Evolutionary conservation across 1,284 basidiomycete genomes (phyloP), one percentile per base, ranked within the genome.

Genomic region (Cryptococcus floricola): DNA sequence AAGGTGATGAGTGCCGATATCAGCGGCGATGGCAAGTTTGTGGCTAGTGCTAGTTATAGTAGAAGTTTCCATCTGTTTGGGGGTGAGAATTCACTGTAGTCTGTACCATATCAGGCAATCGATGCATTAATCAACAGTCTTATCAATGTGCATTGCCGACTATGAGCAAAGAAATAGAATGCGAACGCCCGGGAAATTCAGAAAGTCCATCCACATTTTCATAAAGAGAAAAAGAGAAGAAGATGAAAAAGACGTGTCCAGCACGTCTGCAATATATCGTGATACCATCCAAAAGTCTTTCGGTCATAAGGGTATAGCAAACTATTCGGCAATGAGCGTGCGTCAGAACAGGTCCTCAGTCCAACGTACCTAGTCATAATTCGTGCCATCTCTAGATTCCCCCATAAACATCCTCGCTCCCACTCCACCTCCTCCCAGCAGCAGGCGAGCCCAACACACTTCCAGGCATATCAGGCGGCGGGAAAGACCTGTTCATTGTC

Each of bases 1-100:
- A 98, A 98, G 76, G 93, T 98, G 57, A 98, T 98, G 96, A 92
- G 89, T 38, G 92, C 95, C 34, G 96, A 98, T 74, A 81, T 98
- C 25, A 85, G 86, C 23, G 80, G 81, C 58, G 89, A 96, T 70
- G 91, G 86, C 23, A 86, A 87, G 69, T 83, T 91, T 70, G 83
- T 97, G 44, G 93, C 88, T 3, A 88, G 87, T 10, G 93, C 91
- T 28, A 93, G 91, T 55, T 96, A 91, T 75, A 92, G 90, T 77
- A 82, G 93, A 60, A 92, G 89, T 73, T 96, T 92, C 82, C 93
- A 96, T 74, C 79, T 97, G 52, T 96, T 89, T 75, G 53, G 87
- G 83, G 50, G 88, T 84, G 73, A 86, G 81, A 64, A 74, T 42
- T 71, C 69, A 39, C 54, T 73, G 54, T 70, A 58, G 50, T 51